Evolutionary conservation across 2,329 filamentous ascomycete species (phyloP), one percentile per base, ranked within the genome.

Genomic region (Fonsecaea erecta): DNA sequence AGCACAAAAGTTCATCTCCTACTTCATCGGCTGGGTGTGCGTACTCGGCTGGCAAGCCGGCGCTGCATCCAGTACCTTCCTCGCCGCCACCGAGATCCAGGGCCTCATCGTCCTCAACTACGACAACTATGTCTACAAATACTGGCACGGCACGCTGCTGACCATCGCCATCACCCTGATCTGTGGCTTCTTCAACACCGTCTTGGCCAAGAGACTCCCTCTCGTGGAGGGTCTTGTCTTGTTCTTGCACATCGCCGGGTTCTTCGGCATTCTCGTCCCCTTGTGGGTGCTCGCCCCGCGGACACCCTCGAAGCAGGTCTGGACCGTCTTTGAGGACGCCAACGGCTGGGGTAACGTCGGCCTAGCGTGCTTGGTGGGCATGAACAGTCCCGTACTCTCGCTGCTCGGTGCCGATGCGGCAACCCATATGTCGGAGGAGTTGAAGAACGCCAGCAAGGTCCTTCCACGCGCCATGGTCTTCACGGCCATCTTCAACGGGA

Each of bases 61-160:
- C 14, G 59, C 64, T 4, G 60, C 63, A 3, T 61, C 63, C 16
- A 66, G 62, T 53, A 76, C 74, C 18, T 80, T 78, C 72, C 74
- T 81, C 9, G 78, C 77, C 7, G 80, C 77, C 1, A 77, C 74
- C 3, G 76, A 79, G 34, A 77, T 82, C 3, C 79, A 82, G 68
- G 80, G 78, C 0, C 67, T 83, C 7, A 74, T 79, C 14, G 71
- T 82, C 24, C 81, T 81, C 64, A 69, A 79, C 48, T 73, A 74
- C 1, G 64, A 67, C 37, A 71, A 67, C 2, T 82, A 82, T 65
- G 64, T 67, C 28, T 75, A 77, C 1, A 70, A 80, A 58, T 67
- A 76, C 60, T 82, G 80, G 79, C 79, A 82, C 61, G 77, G 75
- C 2, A 81, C 79, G 5, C 71, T 82, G 60, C 68, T 83, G 3